Conservation (phyloP, 139 green algal genomes). For the Pseudopediastrum boryanum region DNA sequence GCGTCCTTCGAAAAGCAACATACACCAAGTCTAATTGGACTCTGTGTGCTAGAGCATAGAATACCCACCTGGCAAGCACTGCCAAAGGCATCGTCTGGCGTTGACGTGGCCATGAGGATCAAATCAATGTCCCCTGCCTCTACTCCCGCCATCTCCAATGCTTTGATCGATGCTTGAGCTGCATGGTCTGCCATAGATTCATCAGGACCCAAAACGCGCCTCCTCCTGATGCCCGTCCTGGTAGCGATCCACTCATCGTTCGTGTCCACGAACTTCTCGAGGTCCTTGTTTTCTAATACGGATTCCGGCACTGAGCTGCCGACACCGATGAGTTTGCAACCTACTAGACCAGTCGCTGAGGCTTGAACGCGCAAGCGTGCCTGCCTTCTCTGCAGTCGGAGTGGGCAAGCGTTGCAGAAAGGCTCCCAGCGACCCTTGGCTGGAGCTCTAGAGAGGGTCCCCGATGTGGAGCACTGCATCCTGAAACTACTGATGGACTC, state of each 20-base stretch:
- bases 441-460: too few relatives aligned
- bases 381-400: neutral
- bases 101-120: conserved; percentile 93
- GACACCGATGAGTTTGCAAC: conserved; percentile 64
- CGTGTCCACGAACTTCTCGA: conserved; percentile 93
- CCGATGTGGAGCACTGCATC: neutral
- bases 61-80: conserved; percentile 77
- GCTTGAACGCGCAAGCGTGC: neutral
- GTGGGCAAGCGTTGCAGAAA: neutral
- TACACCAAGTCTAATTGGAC: too few relatives aligned
- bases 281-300: conserved; percentile 90
- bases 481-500: neutral
- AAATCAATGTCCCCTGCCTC: conserved; percentile 87
- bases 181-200: conserved; percentile 79
- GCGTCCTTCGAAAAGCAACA: too few relatives aligned
- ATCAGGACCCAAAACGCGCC: conserved; percentile 80
- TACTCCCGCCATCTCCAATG: conserved; percentile 91
- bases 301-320: conserved; percentile 82
- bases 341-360: conserved; percentile 22
- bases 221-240: conserved; percentile 86
- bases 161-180: conserved; percentile 61
- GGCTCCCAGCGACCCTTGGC: too few relatives aligned
- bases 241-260: conserved; percentile 97
- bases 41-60: too few relatives aligned
- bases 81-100: conserved; percentile 95